These are phyloP conservation scores for Nepenthes alata DNA, from an alignment of 179 eudicot species.

Conservation along the genomic window DNA sequence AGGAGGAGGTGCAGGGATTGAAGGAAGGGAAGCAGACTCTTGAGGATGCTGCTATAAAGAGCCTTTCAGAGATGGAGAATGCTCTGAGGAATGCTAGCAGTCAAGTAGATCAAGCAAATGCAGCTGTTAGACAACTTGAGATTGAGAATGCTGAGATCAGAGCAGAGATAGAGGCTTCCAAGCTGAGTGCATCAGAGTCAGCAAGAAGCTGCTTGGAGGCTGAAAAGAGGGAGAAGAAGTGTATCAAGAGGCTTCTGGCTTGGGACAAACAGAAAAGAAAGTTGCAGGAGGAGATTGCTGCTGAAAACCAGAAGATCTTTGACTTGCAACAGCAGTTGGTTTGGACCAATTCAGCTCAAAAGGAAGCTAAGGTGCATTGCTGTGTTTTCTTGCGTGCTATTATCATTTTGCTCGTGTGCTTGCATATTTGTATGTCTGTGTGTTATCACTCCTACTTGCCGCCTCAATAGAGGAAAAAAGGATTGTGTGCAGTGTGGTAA, in stretches of 20 bases:
- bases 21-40: constrained; percentile 84
- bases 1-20: constrained; percentile 76
- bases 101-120: constrained; percentile 90
- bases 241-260: constrained; percentile 70
- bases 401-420: background rate
- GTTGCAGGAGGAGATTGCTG: constrained; percentile 78
- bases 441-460: background rate
- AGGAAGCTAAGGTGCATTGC: constrained; percentile 62
- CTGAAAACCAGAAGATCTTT: constrained; percentile 57
- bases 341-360: constrained; percentile 53
- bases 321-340: constrained; percentile 54
- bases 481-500: no score
- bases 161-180: constrained; percentile 98
- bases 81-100: constrained; percentile 84
- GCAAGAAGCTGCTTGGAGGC: constrained; percentile 60
- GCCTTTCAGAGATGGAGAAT: constrained; percentile 87
- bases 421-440: background rate
- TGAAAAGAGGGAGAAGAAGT: constrained; percentile 88
- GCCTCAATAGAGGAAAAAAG: background rate
- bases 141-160: constrained; percentile 88
- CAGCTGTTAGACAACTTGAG: constrained; percentile 80
- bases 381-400: background rate
- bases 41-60: constrained; percentile 77
- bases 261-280: constrained; percentile 95
- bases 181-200: constrained; percentile 91